Evolutionary conservation across 1,284 basidiomycete genomes (phyloP), one percentile per base, ranked within the genome.

Genomic region (Trametes hirsuta): DNA sequence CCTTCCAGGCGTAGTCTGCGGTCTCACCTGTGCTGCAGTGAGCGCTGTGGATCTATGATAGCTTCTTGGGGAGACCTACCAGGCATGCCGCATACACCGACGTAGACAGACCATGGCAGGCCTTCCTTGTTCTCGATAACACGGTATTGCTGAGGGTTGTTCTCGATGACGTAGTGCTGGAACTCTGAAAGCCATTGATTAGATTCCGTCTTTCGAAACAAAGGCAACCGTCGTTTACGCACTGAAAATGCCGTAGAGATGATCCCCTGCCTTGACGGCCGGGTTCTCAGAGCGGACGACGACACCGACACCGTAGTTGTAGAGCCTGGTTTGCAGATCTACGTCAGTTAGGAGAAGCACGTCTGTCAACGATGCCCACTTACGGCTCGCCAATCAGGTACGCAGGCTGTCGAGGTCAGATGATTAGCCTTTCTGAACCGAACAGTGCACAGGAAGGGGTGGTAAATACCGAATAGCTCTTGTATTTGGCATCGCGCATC

Each of bases 271-370:
- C 59, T 79, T 76, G 24, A 79, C 69, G 1, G 64, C 66, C 0
- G 71, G 36, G 46, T 71, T 58, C 58, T 84, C 81, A 1, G 80
- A 81, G 35, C 80, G 76, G 0, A 83, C n/a, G 14, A 83, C 73
- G 10, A 77, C 71, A 11, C 76, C 79, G 24, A 84, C 69, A 14
- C 79, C 79, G 52, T 63, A 66, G 47, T 68, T 65, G 36, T 54
- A 22, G 6, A 69, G 34, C 6, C 68, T 69, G 30, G 22, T 4
- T 21, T 30, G 30, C 0, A 8, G 8, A 37, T 10, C 3, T 34
- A 36, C 34, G 1, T 36, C n/a, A 18, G 18, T 18, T 18, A 18
- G 37, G 2, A 40, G 24, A 12, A n/a, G 15, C 9, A 12, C 12
- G 15, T 2, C 36, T 9, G n/a, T 34, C n/a, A 21, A 6, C 10